phyloP scores from a whole-genome alignment of 441 rosid genomes.

The Corymbia calophylla region DNA sequence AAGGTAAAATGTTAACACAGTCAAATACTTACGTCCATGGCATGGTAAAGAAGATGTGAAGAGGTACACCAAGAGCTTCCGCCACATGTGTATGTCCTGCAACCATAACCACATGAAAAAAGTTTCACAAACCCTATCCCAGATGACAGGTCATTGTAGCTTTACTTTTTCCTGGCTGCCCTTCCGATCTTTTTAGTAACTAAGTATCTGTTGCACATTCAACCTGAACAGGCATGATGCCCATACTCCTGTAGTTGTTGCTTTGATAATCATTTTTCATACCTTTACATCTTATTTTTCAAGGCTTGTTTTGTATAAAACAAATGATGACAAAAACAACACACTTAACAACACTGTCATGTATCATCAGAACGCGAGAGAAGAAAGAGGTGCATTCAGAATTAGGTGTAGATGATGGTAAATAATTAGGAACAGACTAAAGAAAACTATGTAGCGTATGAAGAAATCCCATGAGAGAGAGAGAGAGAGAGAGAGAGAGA shows the following conservation, averaged over 20 bases:
- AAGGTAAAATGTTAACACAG: not conserved
- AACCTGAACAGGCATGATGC: not conserved
- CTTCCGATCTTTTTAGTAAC: not conserved
- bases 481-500: not conserved
- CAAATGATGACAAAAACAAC: not conserved
- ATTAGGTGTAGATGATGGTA: not conserved
- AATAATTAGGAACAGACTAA: not conserved
- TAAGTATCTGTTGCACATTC: not conserved
- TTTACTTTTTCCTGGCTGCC: not conserved
- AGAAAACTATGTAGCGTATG: not conserved
- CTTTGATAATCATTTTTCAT: not conserved
- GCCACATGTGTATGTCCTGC: conserved; percentile 97
- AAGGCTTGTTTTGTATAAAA: not conserved
- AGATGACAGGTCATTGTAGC: not conserved
- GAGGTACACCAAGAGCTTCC: conserved; percentile 95
- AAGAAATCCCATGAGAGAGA: not conserved
- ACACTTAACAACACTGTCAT: not conserved
- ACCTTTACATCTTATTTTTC: not conserved
- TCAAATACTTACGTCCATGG: conserved; percentile 96
- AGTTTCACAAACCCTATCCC: not conserved
- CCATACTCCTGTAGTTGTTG: not conserved
- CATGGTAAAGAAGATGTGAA: conserved; percentile 98
- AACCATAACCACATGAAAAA: conserved; percentile 11
- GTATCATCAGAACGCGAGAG: not conserved
- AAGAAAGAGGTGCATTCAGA: not conserved